Base-by-base conservation (phyloP, 2,329 filamentous ascomycete species). In the Chaetomium sp. region DNA sequence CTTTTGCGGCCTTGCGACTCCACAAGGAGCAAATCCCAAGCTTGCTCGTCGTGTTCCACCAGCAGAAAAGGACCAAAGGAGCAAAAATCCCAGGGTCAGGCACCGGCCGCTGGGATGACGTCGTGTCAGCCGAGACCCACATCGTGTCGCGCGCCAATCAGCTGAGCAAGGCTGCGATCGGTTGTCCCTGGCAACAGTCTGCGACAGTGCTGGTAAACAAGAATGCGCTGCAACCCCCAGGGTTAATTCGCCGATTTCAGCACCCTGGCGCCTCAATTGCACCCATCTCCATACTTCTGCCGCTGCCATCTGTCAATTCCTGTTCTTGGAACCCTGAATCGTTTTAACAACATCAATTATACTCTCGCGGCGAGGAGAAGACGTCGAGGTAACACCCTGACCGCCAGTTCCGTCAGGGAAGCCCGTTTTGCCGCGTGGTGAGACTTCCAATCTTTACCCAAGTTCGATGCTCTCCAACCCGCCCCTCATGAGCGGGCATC, bases 401-500 rank as follows among this genome's bases (percentile, higher is more conserved):
- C 19, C 19, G 19, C 19, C 19, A 27, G 19, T 27, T 27, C 19
- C 19, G 19, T 27, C 19, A 27, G 19, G 19, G 19, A 27, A 27
- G 19, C 19, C 19, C 19, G 19, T 27, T 27, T 27, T 27, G 19
- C 19, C 19, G 19, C 19, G 19, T 27, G 19, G 19, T 27, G 19
- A 27, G 19, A 27, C 19, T 27, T 32, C 42, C 46, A 42, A 42
- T 51, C 48, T n/a, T 8, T 6, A n/a, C 40, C 40, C 40, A 61
- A 56, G 54, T 53, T 62, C 64, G 53, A 70, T 71, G 68, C 65
- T 70, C 64, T 69, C 67, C 55, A 69, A 74, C 58, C 79, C 77
- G 70, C 75, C 73, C 73, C 73, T 65, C 60, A 78, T 81, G 69
- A 83, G 79, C 75, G 84, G 79, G 78, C 83, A 89, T 77, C 85